Base-by-base conservation (phyloP, 163 green algal species). In the Chlamydomonas reinhardtii region DNA sequence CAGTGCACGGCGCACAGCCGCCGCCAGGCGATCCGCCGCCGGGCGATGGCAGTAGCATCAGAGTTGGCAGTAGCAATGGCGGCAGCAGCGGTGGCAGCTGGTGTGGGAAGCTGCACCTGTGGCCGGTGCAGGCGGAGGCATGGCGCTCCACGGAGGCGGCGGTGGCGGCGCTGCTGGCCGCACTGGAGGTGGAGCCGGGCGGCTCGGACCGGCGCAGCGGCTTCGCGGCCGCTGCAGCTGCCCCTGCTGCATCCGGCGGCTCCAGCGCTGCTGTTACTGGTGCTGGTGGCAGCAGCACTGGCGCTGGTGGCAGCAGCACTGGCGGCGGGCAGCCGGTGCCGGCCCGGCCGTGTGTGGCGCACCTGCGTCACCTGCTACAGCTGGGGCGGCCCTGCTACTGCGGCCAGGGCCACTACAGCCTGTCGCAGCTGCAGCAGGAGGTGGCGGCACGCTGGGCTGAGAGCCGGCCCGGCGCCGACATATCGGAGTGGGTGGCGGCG, bases 31-130 rank as follows among this genome's bases (percentile, higher is more conserved):
- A n/a, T n/a, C n/a, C n/a, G n/a, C n/a, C n/a, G n/a, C n/a, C 20
- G 59, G 22, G 59, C 19, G 35, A 32, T 20, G 22, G 19, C 73
- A 70, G 29, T 6, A 81, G 43, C 74, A 59, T 34, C n/a, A 11
- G 15, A 31, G 37, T 31, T 4, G 31, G 54, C 54, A 35, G 25
- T 0, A 2, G 19, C 56, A 61, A 2, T 31, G 6, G 72, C 9
- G 54, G 14, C 14, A 22, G 2, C 39, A 39, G 59, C 74, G 16
- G 74, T 20, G 35, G 74, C 74, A 4, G n/a, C 22, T 79, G 72
- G 48, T 87, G 82, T 25, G 6, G 71, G 4, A 87, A 87, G 72
- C 82, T 87, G 72, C 82, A 87, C 39, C 39, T 87, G n/a, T 87
- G 82, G 82, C 72, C 82, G 22, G 31, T 39, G 0, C 22, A 54